Base-by-base conservation (phyloP, 2,329 filamentous ascomycete species). In the Mycosphaerella sp. region DNA sequence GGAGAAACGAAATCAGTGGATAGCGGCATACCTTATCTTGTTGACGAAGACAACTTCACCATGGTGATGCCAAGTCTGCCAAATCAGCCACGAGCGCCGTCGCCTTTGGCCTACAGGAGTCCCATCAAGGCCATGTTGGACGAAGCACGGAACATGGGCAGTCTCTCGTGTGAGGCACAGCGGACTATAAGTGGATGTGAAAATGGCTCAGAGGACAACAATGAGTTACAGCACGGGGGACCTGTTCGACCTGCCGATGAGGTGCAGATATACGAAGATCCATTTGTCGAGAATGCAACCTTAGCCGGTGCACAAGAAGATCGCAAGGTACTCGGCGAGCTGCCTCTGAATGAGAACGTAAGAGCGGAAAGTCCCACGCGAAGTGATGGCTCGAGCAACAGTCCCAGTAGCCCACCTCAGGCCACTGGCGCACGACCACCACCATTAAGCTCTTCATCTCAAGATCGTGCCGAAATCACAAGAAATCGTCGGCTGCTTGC, bases 401-500 rank as follows among this genome's bases (percentile, higher is more conserved):
- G 63, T 42, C 62, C 65, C n/a, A 56, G 56, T 37, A 66, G 65
- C 44, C 65, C 65, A 8, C 49, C 43, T n/a, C 58, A 57, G 10
- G 42, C 49, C 8, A 48, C 48, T 8, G 57, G 61, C 8, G 46
- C 56, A 18, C 54, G 51, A 3, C 54, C 60, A 1, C 55, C 60
- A 3, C 50, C 49, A 6, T 17, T 47, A 34, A 37, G 48, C 34
- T 65, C 53, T 50, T 59, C 37, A 53, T 64, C 63, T 47, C 71
- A 63, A 62, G 68, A 64, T 59, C 71, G 65, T 45, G 61, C 68
- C n/a, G 70, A 71, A 63, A 71, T 66, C 35, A 64, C 68, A 50
- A 73, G 70, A 57, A 75, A 69, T 56, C 70, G 66, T 6, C 79
- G 84, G 40, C 73, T 90, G 18, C 75, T 91, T 4, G 80, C 84